These are phyloP conservation scores for Monsonia emarginata DNA, from an alignment of 441 rosid species.

Conservation along the genomic window DNA sequence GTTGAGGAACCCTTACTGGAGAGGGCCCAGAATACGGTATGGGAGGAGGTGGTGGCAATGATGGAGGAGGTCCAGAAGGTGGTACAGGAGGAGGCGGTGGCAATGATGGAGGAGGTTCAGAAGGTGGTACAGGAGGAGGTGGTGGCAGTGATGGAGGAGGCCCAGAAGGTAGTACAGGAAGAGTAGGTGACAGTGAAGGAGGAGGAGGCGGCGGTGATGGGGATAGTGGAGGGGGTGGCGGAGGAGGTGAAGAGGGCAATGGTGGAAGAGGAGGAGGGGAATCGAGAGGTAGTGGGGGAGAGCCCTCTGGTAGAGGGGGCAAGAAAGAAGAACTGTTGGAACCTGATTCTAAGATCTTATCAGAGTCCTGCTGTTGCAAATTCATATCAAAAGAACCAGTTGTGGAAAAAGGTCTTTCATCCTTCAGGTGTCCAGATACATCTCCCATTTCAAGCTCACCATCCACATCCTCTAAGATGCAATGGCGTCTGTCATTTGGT, in stretches of 20 bases:
- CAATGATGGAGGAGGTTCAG: conserved; percentile 34
- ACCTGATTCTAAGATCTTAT: conserved; percentile 29
- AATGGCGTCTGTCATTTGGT: conserved; percentile 54
- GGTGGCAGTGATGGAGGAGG: conserved; percentile 28
- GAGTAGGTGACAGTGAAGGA: conserved; percentile 28
- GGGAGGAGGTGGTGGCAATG: conserved; percentile 24
- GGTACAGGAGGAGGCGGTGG: conserved; percentile 26
- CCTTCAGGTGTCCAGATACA: conserved; percentile 62
- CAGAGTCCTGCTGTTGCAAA: conserved; percentile 27
- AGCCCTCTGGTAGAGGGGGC: conserved; percentile 44
- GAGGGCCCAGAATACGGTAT: conserved; percentile 26
- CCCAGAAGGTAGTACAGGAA: conserved; percentile 36
- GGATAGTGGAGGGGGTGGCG: conserved; percentile 25
- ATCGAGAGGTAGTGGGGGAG: conserved; percentile 77
- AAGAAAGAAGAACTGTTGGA: conserved; percentile 28
- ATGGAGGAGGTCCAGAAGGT: conserved; percentile 36
- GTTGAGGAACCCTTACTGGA: conserved; percentile 30
- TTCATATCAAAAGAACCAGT: conserved; percentile 31
- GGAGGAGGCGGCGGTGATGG: conserved; percentile 19
- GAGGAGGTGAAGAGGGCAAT: conserved; percentile 40
- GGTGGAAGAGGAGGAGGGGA: conserved; percentile 86
- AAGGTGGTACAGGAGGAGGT: conserved; percentile 36
- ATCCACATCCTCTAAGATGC: conserved; percentile 80
- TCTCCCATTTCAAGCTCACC: conserved; percentile 99
- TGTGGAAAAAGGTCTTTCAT: conserved; percentile 29